Conservation (phyloP, 495 filamentous ascomycete species). For the Talaromyces thailandensis region DNA sequence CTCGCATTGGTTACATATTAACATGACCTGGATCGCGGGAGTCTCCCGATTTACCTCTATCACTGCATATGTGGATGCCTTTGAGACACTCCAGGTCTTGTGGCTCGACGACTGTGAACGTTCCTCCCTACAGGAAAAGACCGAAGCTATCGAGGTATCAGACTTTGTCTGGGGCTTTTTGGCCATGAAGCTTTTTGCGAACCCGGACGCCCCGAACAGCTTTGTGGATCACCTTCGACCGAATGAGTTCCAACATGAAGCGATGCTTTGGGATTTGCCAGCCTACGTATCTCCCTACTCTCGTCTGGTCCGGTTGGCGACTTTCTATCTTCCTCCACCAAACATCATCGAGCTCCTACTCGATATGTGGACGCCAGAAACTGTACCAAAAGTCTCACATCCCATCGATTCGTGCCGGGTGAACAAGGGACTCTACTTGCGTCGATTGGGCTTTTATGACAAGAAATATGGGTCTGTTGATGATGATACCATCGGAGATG, state of each 20-base stretch:
- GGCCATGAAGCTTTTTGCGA: not conserved
- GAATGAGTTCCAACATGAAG: not conserved
- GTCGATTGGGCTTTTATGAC: not conserved
- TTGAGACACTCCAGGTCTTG: not conserved
- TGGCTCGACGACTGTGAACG: not conserved
- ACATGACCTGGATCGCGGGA: not conserved
- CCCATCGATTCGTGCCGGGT: not conserved
- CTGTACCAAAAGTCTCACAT: too few species aligned
- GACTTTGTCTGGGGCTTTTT: conserved; percentile 1
- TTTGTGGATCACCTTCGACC: not conserved
- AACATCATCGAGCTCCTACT: not conserved
- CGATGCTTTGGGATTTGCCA: not conserved
- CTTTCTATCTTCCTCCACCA: not conserved
- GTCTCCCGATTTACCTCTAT: not conserved
- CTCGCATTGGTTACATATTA: not conserved
- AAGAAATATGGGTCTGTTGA: not conserved
- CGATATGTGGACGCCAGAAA: not conserved
- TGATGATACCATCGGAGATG: not conserved
- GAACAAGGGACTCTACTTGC: not conserved
- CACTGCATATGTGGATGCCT: not conserved
- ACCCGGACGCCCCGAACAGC: not conserved
- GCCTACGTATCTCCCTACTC: not conserved
- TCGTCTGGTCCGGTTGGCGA: not conserved
- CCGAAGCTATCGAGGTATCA: not conserved
- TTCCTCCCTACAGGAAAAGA: not conserved